These are phyloP conservation scores for Cladophialophora chaetospira DNA, from an alignment of 2,329 filamentous ascomycete species.

Conservation along the genomic window DNA sequence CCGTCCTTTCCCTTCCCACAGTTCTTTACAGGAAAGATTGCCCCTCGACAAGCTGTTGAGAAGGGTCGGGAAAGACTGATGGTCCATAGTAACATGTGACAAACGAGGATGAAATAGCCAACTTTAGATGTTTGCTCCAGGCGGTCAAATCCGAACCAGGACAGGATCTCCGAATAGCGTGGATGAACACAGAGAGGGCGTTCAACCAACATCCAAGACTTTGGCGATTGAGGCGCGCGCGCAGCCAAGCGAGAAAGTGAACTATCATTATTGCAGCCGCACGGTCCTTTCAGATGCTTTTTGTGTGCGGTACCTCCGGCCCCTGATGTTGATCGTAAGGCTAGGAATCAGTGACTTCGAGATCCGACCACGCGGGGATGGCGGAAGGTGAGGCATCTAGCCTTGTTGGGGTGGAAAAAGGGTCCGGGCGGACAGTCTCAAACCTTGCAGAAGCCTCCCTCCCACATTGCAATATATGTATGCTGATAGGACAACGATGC, in stretches of 20 bases:
- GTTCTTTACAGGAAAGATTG: no score
- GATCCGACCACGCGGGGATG: conserved; percentile 19
- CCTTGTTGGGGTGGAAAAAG: conserved; percentile 19
- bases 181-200: neutral
- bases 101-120: no score
- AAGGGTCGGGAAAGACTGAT: no score
- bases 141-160: no score
- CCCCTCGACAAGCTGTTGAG: no score
- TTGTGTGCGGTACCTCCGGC: conserved; percentile 4
- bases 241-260: conserved; percentile 1
- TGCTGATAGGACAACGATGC: conserved; percentile 1
- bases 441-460: conserved; percentile 18
- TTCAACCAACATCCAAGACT: neutral
- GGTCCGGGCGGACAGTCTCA: conserved; percentile 8
- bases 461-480: neutral
- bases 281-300: conserved; percentile 14
- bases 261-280: conserved; percentile 10
- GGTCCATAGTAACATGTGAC: no score
- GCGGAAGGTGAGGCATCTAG: conserved; percentile 23
- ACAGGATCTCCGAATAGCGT: neutral
- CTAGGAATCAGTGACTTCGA: conserved; percentile 4
- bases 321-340: conserved; percentile 16
- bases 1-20: no score
- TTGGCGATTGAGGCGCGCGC: conserved; percentile 14
- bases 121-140: no score